Percentiles rank a stretch among this genome's conserved stretches.
Conservation (phyloP, 2,329 filamentous ascomycete species). For the Pseudogymnoascus pannorum region DNA sequence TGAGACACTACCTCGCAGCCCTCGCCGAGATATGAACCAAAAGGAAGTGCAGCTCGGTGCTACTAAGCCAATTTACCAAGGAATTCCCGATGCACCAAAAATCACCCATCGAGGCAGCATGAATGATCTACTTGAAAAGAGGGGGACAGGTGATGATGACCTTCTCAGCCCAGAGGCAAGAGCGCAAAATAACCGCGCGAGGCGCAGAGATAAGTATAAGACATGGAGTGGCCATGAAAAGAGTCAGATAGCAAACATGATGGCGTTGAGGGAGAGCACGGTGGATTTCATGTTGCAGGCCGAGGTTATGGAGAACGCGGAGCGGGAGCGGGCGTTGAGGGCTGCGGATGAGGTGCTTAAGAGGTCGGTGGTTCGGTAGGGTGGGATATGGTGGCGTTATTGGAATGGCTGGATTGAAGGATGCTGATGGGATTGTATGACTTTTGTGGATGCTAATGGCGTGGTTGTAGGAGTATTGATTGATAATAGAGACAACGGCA, state of each 20-base stretch:
- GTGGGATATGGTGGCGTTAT: no score
- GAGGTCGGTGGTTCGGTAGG: not conserved
- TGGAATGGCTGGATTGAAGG: no score
- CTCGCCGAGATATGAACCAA: not conserved
- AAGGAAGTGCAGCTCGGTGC: no score
- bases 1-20: conserved; percentile 19
- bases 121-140: conserved; percentile 3
- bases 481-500: not conserved
- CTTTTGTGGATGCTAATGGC: not conserved
- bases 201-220: conserved; percentile 16
- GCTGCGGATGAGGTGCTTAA: conserved; percentile 10
- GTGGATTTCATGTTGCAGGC: conserved; percentile 19
- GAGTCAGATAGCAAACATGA: conserved; percentile 3
- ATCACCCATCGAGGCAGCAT: not conserved
- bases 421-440: not conserved
- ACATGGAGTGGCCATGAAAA: conserved; percentile 27
- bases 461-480: not conserved
- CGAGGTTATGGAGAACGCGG: conserved; percentile 16
- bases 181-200: not conserved
- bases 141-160: not conserved
- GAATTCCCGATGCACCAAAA: not conserved
- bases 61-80: not conserved
- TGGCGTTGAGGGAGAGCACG: conserved; percentile 20
- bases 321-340: conserved; percentile 18
- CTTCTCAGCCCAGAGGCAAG: not conserved